phyloP scores from a whole-genome alignment of 2,329 filamentous ascomycete species.

The Stylonectria norvegica region DNA sequence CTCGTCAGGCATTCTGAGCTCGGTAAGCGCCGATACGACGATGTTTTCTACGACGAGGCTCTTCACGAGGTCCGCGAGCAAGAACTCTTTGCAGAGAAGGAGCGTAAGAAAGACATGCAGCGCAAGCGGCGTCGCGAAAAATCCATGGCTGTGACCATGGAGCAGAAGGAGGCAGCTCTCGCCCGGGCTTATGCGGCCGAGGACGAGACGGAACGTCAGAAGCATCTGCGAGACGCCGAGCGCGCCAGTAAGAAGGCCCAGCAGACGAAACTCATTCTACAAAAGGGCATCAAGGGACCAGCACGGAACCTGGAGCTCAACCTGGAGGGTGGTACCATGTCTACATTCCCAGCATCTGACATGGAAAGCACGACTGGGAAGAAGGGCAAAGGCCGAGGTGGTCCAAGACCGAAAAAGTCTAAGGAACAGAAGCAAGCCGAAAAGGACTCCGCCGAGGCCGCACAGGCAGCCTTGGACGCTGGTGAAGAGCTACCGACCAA shows the following conservation, averaged over 20 bases:
- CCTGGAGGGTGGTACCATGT: constrained; percentile 80
- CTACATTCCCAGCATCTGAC: constrained; percentile 73
- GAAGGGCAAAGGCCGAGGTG: constrained; percentile 52
- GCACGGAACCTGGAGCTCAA: constrained; percentile 70
- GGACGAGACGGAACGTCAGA: constrained; percentile 78
- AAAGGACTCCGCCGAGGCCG: constrained; percentile 79
- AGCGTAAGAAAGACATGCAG: constrained; percentile 99
- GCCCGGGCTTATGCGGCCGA: constrained; percentile 73
- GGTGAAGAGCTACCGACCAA: constrained; percentile 65
- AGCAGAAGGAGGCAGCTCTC: constrained; percentile 81
- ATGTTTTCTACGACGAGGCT: constrained; percentile 74
- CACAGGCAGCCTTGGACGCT: constrained; percentile 77
- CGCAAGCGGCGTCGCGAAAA: constrained; percentile 93
- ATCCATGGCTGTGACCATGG: constrained; percentile 88
- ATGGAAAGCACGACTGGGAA: constrained; percentile 40
- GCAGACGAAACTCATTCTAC: constrained; percentile 81
- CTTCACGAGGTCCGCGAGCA: constrained; percentile 83
- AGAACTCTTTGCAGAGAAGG: constrained; percentile 91
- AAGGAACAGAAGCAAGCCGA: constrained; percentile 82
- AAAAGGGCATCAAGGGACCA: constrained; percentile 79
- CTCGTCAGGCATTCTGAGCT: constrained; percentile 66
- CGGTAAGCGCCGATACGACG: constrained; percentile 73
- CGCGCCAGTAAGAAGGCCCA: constrained; percentile 90
- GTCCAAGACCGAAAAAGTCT: constrained; percentile 80
- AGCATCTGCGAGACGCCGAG: constrained; percentile 79